Percentiles rank a stretch among this genome's conserved stretches.
phyloP scores from a whole-genome alignment of 148 eudicot species.

The Diospyros kaki region DNA sequence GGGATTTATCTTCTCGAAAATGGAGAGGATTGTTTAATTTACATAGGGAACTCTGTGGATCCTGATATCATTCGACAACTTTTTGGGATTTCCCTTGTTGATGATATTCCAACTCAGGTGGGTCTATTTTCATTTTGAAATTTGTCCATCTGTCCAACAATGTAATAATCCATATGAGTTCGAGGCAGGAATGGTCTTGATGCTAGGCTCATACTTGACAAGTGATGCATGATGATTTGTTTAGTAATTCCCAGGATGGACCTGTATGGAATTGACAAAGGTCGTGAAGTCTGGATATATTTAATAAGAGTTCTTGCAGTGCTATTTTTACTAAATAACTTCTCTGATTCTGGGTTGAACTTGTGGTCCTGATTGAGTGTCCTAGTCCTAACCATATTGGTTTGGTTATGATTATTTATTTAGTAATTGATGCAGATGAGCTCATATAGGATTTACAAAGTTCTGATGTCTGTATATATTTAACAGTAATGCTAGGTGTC shows the following conservation, averaged over 20 bases:
- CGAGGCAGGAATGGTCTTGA: not conserved
- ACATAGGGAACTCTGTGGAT: slow-evolving; percentile 62
- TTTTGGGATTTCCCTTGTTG: slow-evolving; percentile 60
- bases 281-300: slow-evolving; percentile 3
- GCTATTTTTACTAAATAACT: not conserved
- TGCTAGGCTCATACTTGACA: not conserved
- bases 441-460: too few species aligned
- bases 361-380: slow-evolving; percentile 5
- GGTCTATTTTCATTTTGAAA: not conserved
- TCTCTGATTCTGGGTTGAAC: not conserved
- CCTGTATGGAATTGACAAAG: not conserved
- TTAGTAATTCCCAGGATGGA: slow-evolving; percentile 5
- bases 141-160: not conserved
- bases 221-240: not conserved
- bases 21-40: slow-evolving; percentile 84
- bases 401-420: not conserved
- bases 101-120: slow-evolving; percentile 85
- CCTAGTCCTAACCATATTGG: not conserved
- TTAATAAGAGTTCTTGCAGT: not conserved
- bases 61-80: slow-evolving; percentile 51
- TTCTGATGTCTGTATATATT: too few species aligned
- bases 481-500: too few species aligned
- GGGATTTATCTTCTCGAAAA: slow-evolving; percentile 95
- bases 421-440: too few species aligned
- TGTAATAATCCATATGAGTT: not conserved